Percentiles rank a stretch among this genome's conserved stretches.
Evolutionary conservation across 2,329 filamentous ascomycete genomes (phyloP).

Genomic region (Fusarium neocosmosporiellum): DNA sequence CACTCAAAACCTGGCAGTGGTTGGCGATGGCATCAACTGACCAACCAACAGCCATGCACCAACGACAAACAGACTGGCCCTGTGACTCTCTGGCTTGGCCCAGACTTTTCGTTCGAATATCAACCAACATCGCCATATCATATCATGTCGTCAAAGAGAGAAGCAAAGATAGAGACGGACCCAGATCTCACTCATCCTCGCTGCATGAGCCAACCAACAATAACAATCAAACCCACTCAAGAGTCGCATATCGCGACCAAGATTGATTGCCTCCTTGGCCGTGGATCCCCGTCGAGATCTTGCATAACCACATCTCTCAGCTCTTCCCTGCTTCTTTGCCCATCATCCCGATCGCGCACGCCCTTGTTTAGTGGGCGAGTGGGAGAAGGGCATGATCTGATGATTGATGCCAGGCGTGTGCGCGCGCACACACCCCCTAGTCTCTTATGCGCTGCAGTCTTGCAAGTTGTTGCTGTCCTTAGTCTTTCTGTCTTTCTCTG

Average conservation of each 20-base stretch:
- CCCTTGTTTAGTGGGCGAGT: not conserved
- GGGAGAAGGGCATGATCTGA: conserved; percentile 16
- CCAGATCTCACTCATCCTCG: not conserved
- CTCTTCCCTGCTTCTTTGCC: not conserved
- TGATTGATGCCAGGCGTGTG: not conserved
- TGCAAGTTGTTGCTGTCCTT: not conserved
- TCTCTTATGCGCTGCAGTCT: not conserved
- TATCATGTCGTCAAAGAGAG: not conserved
- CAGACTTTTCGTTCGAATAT: not conserved
- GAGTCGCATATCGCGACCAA: not conserved
- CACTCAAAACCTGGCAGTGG: not conserved
- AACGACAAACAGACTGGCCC: not conserved
- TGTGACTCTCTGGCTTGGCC: not conserved
- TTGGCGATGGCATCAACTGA: not conserved
- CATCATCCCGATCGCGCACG: conserved; percentile 4
- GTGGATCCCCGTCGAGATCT: not conserved
- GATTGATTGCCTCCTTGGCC: not conserved
- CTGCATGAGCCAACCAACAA: not conserved
- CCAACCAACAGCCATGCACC: not conserved
- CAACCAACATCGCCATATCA: not conserved
- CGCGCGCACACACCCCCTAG: not conserved
- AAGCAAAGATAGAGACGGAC: not conserved
- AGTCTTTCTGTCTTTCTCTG: not conserved
- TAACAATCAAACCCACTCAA: not conserved
- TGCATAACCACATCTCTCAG: conserved; percentile 1